A percentile compares a stretch with the other conserved stretches of the same genome.
Evolutionary conservation across 257 asterid genomes (phyloP).

Genomic region (Solanum chilense): DNA sequence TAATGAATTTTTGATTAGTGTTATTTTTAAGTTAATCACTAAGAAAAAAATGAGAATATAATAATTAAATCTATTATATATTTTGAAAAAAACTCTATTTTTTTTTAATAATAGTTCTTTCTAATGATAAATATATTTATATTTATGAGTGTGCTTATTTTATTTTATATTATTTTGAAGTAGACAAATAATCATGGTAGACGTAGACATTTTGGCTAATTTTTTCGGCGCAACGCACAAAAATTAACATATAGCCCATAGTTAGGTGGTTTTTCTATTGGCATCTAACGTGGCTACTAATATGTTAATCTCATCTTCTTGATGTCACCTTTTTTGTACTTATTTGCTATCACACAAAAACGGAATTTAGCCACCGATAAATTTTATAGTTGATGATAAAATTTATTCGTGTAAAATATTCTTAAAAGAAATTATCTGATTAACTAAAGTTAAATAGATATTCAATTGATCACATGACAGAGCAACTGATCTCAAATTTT

Average conservation of each 20-base stretch:
- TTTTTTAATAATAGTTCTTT: too few species aligned
- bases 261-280: background rate
- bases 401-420: too few species aligned
- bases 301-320: background rate
- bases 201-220: background rate
- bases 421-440: too few species aligned
- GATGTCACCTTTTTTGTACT: background rate
- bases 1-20: background rate
- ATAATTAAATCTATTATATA: too few species aligned
- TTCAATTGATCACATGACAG: background rate
- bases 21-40: background rate
- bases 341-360: background rate
- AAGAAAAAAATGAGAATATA: background rate
- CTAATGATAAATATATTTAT: too few species aligned
- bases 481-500: background rate
- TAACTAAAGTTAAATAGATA: too few species aligned
- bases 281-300: background rate
- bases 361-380: fast-evolving
- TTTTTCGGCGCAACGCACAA: background rate
- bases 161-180: background rate
- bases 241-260: background rate
- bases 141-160: background rate
- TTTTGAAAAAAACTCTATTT: too few species aligned
- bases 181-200: background rate
- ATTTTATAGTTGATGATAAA: too few species aligned